Evolutionary conservation across 2,329 filamentous ascomycete genomes (phyloP).

Genomic region (Ascochyta lentis): DNA sequence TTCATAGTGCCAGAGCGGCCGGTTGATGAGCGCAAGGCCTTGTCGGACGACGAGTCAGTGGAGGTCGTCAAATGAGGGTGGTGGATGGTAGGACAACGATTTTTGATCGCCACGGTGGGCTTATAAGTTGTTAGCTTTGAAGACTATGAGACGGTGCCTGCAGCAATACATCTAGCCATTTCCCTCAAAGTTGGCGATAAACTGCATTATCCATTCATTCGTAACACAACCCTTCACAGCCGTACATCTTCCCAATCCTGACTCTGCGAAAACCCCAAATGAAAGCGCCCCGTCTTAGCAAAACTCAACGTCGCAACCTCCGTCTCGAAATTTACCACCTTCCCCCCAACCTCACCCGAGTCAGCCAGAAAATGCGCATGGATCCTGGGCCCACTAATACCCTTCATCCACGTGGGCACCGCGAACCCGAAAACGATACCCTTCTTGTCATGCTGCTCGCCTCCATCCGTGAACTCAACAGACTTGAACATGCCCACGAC

Average conservation of each 20-base stretch:
- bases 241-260: slow-evolving; percentile 49
- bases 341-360: slow-evolving; percentile 43
- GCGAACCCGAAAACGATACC: slow-evolving; percentile 52
- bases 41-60: slow-evolving; percentile 8
- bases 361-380: slow-evolving; percentile 46
- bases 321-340: slow-evolving; percentile 49
- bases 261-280: slow-evolving; percentile 52
- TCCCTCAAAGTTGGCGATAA: not conserved
- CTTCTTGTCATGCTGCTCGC: slow-evolving; percentile 31
- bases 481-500: slow-evolving; percentile 47
- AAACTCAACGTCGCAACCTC: slow-evolving; percentile 46
- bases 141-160: not conserved
- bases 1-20: slow-evolving; percentile 32
- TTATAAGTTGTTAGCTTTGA: too few relatives aligned
- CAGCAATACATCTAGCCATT: not conserved
- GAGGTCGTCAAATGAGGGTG: not conserved
- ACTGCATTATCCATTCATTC: not conserved
- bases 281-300: slow-evolving; percentile 52
- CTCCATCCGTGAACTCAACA: slow-evolving; percentile 33
- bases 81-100: not conserved
- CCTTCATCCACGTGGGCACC: slow-evolving; percentile 50
- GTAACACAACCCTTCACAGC: slow-evolving; percentile 10
- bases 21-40: slow-evolving; percentile 20
- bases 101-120: not conserved
- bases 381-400: slow-evolving; percentile 49